A percentile compares a stretch with the other conserved stretches of the same genome.
phyloP scores from a whole-genome alignment of 805 yeast species.

The Maudiozyma barnettii region DNA sequence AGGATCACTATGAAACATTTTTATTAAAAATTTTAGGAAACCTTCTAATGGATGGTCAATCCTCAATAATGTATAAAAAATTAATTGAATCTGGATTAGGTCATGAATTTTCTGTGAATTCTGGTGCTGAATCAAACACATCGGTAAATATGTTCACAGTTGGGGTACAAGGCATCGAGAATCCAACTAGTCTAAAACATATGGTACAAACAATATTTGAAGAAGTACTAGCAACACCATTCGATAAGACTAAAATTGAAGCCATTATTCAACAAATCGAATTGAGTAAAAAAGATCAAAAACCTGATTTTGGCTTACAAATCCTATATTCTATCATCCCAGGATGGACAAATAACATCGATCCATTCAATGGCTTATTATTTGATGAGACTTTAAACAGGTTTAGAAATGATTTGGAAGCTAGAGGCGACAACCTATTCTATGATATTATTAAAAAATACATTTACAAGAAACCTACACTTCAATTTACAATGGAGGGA shows the following conservation, averaged over 20 bases:
- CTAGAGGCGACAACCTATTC: constrained; percentile 48
- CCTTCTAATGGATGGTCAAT: constrained; percentile 80
- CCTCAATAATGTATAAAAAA: constrained; percentile 80
- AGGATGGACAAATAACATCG: constrained; percentile 74
- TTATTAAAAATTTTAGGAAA: constrained; percentile 61
- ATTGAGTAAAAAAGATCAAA: constrained; percentile 72
- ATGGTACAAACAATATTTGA: constrained; percentile 40
- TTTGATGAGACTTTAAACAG: constrained; percentile 50
- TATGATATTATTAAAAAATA: constrained; percentile 46
- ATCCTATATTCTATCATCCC: constrained; percentile 67
- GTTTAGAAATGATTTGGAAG: constrained; percentile 53
- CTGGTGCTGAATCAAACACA: constrained; percentile 80
- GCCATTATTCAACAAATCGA: constrained; percentile 88
- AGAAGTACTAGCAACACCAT: constrained; percentile 35
- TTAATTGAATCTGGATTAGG: constrained; percentile 79
- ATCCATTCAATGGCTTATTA: constrained; percentile 60
- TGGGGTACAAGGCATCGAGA: constrained; percentile 72
- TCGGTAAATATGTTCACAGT: constrained; percentile 69
- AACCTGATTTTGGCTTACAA: constrained; percentile 81
- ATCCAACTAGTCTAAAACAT: constrained; percentile 37
- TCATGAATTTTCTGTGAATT: constrained; percentile 75
- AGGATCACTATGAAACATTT: constrained; percentile 59
- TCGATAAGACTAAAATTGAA: constrained; percentile 54
- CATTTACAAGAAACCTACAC: constrained; percentile 45
- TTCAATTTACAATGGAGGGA: constrained; percentile 74